Evolutionary conservation across 352 stramenopile species (phyloP).

Genomic region (Globisporangium carolinianum): DNA sequence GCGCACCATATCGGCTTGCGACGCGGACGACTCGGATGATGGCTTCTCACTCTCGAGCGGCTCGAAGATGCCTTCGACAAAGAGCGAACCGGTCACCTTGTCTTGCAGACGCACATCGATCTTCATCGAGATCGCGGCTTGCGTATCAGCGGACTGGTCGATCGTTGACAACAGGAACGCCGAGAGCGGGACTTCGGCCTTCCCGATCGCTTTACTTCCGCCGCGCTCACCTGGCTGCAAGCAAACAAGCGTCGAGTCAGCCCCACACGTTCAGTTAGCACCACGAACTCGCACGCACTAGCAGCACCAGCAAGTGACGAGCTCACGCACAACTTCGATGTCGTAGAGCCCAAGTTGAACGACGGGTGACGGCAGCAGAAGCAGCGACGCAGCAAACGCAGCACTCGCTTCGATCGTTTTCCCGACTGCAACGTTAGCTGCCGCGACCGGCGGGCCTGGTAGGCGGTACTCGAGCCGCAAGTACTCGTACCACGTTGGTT

Average conservation of each 20-base stretch:
- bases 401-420: slow-evolving; percentile 3
- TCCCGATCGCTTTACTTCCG: slow-evolving; percentile 27
- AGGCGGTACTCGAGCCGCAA: slow-evolving; percentile 37
- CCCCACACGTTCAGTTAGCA: background rate
- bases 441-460: slow-evolving; percentile 3
- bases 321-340: slow-evolving; percentile 44
- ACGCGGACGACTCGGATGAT: background rate
- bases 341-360: slow-evolving; percentile 38
- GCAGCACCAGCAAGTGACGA: background rate
- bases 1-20: background rate
- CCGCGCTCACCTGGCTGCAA: slow-evolving; percentile 34
- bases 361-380: slow-evolving; percentile 25
- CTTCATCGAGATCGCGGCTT: slow-evolving; percentile 17
- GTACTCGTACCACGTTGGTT: slow-evolving; percentile 48
- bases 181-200: slow-evolving; percentile 30
- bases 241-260: background rate
- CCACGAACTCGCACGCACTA: too few relatives aligned
- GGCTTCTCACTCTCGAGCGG: slow-evolving; percentile 14
- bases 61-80: slow-evolving; percentile 38
- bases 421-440: slow-evolving; percentile 3
- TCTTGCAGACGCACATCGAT: slow-evolving; percentile 22
- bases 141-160: slow-evolving; percentile 1
- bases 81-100: slow-evolving; percentile 27
- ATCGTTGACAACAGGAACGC: slow-evolving; percentile 21
- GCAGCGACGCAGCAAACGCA: background rate